Evolutionary conservation across 106 monocot species (phyloP).

Genomic region (Dendrobium officinale): DNA sequence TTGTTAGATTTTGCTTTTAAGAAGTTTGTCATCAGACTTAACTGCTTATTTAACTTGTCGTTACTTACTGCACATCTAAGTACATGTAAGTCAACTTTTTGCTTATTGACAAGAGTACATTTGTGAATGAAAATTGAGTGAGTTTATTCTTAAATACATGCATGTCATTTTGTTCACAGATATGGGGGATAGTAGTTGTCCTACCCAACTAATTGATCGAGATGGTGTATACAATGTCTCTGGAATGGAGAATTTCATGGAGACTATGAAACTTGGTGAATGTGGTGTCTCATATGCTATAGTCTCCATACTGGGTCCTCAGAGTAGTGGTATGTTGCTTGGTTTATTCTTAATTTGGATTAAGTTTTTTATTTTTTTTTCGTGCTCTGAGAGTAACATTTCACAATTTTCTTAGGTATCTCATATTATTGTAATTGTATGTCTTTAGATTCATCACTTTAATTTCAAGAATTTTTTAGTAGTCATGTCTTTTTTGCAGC

Average conservation of each 20-base stretch:
- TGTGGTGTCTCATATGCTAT: conserved; percentile 72
- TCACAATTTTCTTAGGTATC: background rate
- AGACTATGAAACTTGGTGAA: conserved; percentile 45
- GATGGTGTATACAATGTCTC: conserved; percentile 48
- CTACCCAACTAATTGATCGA: conserved; percentile 59
- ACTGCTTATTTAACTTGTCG: background rate
- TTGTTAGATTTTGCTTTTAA: background rate
- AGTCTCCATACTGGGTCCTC: conserved; percentile 81
- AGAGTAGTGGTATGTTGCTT: conserved; percentile 63
- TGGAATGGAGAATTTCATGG: conserved; percentile 41
- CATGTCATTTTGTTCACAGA: conserved; percentile 17
- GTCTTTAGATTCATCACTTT: background rate
- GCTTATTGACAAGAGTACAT: background rate
- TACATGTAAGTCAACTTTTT: background rate
- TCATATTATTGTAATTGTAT: background rate
- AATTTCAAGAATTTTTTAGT: no score
- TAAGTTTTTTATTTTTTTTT: background rate
- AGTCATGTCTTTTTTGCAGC: no score
- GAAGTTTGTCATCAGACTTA: background rate
- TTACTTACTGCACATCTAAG: background rate
- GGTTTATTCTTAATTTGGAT: background rate
- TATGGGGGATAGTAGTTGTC: conserved; percentile 40
- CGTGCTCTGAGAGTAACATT: background rate
- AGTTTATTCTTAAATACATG: background rate
- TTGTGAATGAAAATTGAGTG: background rate